Conservation (phyloP, 495 filamentous ascomycete species). For the Penicillium malachiteum region DNA sequence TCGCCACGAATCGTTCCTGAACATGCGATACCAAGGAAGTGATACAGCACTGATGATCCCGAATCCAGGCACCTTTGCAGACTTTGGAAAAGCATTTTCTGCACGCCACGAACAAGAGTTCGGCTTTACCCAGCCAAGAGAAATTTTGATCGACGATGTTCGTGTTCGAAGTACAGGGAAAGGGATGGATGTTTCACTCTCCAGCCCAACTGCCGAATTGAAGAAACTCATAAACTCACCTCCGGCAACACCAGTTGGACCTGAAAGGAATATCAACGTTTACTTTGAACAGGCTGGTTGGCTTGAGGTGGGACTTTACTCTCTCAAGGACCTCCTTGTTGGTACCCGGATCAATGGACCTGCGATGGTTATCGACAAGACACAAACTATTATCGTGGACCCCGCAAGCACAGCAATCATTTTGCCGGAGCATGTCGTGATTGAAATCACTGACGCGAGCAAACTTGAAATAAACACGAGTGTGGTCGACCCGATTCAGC, state of each 20-base stretch:
- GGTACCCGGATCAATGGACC: conserved; percentile 75
- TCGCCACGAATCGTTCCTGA: conserved; percentile 37
- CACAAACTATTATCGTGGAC: conserved; percentile 88
- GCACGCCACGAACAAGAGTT: conserved; percentile 87
- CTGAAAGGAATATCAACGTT: background rate
- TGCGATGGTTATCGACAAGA: conserved; percentile 86
- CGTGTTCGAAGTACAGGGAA: conserved; percentile 78
- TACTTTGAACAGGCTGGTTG: conserved; percentile 61
- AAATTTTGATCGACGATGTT: conserved; percentile 86
- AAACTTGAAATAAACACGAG: conserved; percentile 57
- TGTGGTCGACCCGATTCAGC: conserved; percentile 68
- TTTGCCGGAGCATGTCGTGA: conserved; percentile 70
- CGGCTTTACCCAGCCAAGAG: conserved; percentile 82
- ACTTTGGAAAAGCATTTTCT: conserved; percentile 68
- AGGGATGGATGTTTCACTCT: conserved; percentile 1
- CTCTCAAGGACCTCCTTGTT: conserved; percentile 64
- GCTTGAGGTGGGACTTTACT: conserved; percentile 73
- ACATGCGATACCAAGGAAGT: conserved; percentile 44
- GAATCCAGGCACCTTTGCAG: conserved; percentile 29
- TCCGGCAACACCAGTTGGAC: background rate
- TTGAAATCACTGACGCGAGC: conserved; percentile 64
- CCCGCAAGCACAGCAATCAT: conserved; percentile 56
- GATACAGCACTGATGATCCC: conserved; percentile 46
- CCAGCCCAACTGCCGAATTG: conserved; percentile 48
- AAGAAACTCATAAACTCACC: conserved; percentile 53